phyloP scores from a whole-genome alignment of 176 grass and related monocot species.

The Stipa capillata region DNA sequence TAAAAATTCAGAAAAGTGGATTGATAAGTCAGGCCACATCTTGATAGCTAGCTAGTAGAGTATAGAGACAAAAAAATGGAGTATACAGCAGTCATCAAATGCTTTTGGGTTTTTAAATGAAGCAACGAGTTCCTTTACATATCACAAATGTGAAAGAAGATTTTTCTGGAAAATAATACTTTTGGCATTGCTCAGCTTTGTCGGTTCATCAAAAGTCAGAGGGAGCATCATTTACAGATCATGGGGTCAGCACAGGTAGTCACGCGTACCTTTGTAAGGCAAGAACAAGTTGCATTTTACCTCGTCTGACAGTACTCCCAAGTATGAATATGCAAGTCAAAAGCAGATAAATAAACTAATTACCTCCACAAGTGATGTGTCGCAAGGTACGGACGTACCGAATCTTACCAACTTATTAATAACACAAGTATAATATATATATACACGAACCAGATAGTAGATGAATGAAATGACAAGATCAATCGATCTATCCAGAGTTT shows the following conservation, averaged over 20 bases:
- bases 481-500: background rate
- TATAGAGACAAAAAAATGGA: background rate
- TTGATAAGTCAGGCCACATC: constrained; percentile 41
- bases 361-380: background rate
- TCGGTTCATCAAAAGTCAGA: background rate
- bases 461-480: background rate
- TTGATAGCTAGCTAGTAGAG: constrained; percentile 10
- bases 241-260: background rate
- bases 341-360: background rate
- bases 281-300: constrained; percentile 16
- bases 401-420: background rate
- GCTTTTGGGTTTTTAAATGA: background rate
- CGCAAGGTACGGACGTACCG: background rate
- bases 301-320: background rate
- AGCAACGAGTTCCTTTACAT: background rate
- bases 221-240: background rate
- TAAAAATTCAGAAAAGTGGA: background rate
- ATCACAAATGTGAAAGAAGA: background rate
- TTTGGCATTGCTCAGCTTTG: background rate
- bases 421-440: background rate
- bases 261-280: background rate
- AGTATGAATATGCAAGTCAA: background rate
- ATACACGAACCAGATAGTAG: background rate
- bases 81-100: background rate
- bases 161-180: background rate